phyloP scores from a whole-genome alignment of 73 alveolate species.

The Paramecium pentaurelia region DNA sequence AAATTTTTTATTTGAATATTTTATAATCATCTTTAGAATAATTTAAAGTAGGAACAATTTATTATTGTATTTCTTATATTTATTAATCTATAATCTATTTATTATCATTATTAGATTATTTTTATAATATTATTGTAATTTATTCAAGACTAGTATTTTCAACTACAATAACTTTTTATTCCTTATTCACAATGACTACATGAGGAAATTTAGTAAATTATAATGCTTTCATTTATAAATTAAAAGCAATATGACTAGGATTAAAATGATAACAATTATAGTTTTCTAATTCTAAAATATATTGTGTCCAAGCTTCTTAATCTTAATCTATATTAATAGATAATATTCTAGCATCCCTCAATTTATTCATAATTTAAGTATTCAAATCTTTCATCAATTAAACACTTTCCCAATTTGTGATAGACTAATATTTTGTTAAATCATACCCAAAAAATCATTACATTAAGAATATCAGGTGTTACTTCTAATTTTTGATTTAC shows the following conservation, averaged over 20 bases:
- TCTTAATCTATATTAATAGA: neutral
- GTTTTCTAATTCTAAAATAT: neutral
- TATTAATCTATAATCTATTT: neutral
- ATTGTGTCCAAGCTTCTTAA: neutral
- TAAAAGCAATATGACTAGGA: neutral
- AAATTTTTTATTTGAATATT: neutral
- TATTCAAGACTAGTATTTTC: neutral
- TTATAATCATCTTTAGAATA: neutral
- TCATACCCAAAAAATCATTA: neutral
- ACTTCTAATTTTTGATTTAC: neutral
- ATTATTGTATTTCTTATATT: neutral
- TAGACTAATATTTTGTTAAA: neutral
- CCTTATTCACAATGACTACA: neutral
- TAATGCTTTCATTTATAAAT: neutral
- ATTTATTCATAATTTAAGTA: neutral
- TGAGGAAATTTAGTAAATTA: neutral
- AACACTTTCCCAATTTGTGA: neutral
- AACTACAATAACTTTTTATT: neutral
- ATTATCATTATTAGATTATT: neutral
- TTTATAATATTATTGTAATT: neutral
- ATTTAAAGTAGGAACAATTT: neutral
- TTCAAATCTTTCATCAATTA: neutral
- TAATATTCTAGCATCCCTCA: neutral
- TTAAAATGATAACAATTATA: neutral
- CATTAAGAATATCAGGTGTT: neutral